These are phyloP conservation scores for Sisymbrium irio DNA, from an alignment of 345 rosid species.

Conservation along the genomic window DNA sequence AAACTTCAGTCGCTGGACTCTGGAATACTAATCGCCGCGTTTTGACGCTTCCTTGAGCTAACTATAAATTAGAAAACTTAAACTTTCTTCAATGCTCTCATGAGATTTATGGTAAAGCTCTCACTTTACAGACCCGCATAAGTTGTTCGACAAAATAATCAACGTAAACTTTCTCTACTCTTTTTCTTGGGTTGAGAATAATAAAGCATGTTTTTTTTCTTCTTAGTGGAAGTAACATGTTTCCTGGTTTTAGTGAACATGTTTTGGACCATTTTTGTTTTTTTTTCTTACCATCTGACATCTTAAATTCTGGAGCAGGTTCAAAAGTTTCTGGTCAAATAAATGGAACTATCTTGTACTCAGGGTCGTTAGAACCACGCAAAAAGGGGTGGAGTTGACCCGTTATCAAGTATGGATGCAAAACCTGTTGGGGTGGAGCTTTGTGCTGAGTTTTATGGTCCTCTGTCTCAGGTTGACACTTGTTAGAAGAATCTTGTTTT, in stretches of 20 bases:
- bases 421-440: constrained; percentile 87
- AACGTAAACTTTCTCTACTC: background rate
- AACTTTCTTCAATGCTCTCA: no score
- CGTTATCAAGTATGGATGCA: constrained; percentile 69
- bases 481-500: no score
- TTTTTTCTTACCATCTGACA: background rate
- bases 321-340: constrained; percentile 54
- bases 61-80: no score
- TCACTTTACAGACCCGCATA: background rate
- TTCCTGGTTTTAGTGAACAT: background rate
- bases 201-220: background rate
- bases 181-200: background rate
- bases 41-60: no score
- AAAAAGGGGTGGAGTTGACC: constrained; percentile 85
- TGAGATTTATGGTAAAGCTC: background rate
- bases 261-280: background rate
- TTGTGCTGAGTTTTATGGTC: constrained; percentile 82
- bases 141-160: background rate
- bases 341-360: constrained; percentile 85
- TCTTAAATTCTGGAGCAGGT: background rate
- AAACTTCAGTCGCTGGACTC: no score
- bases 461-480: constrained; percentile 58
- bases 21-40: no score
- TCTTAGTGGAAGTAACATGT: background rate
- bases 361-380: constrained; percentile 90